Evolutionary conservation across 176 grass and related monocot species (phyloP), one percentile per base, ranked within the genome.

Genomic region (Tuctoria greenei): DNA sequence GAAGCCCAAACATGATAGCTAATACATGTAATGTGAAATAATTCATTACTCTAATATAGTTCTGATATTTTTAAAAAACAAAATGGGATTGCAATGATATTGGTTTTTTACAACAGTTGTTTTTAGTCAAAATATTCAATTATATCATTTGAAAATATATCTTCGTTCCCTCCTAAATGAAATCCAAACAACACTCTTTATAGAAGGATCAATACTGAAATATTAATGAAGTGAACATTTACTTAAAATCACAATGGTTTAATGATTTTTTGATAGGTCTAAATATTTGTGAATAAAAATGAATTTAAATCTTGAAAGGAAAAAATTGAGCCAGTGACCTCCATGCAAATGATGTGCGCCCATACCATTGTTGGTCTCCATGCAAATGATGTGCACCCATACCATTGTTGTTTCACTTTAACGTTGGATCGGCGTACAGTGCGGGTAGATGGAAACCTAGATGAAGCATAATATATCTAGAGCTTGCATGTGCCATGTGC

Each of bases 401-500:
- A 4, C 0, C 11, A 15, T 37, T 64, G 27, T 31, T 62, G 4
- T 75, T 31, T 9, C 3, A 73, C 26, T 18, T 55, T 28, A 47
- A 11, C 25, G 36, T 49, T 27, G 45, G 25, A 27, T 63, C 13
- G 2, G 41, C 77, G 68, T 55, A 44, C 63, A 63, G 21, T 58
- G 43, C 50, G 26, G 16, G n/a, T 79, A 59, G 44, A 61, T 23
- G 42, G 51, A 25, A 46, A 67, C 10, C 4, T 50, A 24, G 18
- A 76, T 23, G 13, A 63, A 51, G 36, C 46, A 74, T 6, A 24
- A 67, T 23, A 49, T 2, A 55, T 16, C 54, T 64, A 75, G 44
- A 26, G 4, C 18, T 43, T 25, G 10, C 73, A 70, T 84, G 41
- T 42, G 62, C 62, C 73, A 70, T 84, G 31, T 35, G 50, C 51